These are phyloP conservation scores for Fusarium piperis DNA, from an alignment of 2,329 filamentous ascomycete species.

Conservation along the genomic window DNA sequence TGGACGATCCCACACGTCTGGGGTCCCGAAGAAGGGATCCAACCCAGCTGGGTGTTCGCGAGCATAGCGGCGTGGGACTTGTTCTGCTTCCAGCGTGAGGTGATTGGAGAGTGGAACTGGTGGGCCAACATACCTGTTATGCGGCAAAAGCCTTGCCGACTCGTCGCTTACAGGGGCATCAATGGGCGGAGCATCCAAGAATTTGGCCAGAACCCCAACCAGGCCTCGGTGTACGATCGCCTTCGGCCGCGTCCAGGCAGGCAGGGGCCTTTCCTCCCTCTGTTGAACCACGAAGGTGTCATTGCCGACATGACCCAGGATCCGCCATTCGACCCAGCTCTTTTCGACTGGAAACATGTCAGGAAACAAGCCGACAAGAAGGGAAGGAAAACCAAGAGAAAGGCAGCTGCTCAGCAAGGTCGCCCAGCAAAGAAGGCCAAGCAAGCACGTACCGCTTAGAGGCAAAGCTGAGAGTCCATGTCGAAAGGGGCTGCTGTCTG, in stretches of 20 bases:
- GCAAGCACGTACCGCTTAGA: background rate
- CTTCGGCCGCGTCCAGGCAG: background rate
- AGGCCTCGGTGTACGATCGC: background rate
- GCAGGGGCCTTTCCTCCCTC: background rate
- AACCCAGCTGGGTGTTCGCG: background rate
- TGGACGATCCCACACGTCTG: slow-evolving; percentile 21
- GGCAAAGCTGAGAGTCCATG: background rate
- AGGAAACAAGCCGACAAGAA: background rate
- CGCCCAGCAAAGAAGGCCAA: background rate
- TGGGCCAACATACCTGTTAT: rapidly evolving
- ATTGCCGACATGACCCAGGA: background rate
- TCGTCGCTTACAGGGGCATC: background rate
- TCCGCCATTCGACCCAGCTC: slow-evolving; percentile 9
- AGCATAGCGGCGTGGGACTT: slow-evolving; percentile 29
- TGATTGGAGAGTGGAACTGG: background rate
- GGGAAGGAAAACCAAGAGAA: background rate
- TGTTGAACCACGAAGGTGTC: background rate
- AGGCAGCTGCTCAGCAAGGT: background rate
- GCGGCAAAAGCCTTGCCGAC: background rate
- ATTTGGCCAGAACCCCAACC: background rate
- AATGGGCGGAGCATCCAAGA: background rate
- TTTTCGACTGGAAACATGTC: slow-evolving; percentile 12
- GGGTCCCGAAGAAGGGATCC: background rate
- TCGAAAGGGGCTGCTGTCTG: no score
- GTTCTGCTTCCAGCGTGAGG: background rate